phyloP scores from a whole-genome alignment of 257 asterid species.

The Ajuga chamaepitys region DNA sequence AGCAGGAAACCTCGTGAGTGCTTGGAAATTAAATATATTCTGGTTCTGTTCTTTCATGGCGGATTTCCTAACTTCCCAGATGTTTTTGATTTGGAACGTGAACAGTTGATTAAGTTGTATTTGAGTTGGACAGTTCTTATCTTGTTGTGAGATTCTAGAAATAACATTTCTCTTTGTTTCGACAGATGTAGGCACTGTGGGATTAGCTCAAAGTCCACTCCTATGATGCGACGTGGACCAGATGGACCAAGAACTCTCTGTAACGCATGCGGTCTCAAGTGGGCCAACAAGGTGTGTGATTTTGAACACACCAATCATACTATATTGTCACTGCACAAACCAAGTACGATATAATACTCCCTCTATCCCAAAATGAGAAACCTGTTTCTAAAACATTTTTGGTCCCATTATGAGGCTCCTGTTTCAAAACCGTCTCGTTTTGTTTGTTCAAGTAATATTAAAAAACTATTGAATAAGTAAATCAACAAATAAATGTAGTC shows the following conservation, averaged over 20 bases:
- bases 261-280: conserved; percentile 87
- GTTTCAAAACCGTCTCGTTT: too few relatives aligned
- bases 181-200: conserved; percentile 86
- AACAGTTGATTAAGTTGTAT: conserved; percentile 8
- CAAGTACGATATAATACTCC: too few relatives aligned
- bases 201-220: conserved; percentile 86
- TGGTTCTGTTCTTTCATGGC: background rate
- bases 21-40: background rate
- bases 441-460: too few relatives aligned
- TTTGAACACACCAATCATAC: too few relatives aligned
- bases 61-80: background rate
- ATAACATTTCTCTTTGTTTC: conserved; percentile 13
- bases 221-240: conserved; percentile 99
- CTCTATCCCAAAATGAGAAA: too few relatives aligned
- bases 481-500: too few relatives aligned
- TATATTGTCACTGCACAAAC: too few relatives aligned
- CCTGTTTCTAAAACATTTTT: too few relatives aligned
- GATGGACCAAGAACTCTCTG: conserved; percentile 90
- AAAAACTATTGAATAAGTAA: too few relatives aligned
- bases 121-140: background rate
- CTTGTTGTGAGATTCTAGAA: background rate
- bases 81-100: background rate
- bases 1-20: conserved; percentile 81
- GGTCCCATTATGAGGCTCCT: too few relatives aligned
- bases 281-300: conserved; percentile 73